Evolutionary conservation across 1,284 basidiomycete genomes (phyloP).

Genomic region (Ganoderma lucidum): DNA sequence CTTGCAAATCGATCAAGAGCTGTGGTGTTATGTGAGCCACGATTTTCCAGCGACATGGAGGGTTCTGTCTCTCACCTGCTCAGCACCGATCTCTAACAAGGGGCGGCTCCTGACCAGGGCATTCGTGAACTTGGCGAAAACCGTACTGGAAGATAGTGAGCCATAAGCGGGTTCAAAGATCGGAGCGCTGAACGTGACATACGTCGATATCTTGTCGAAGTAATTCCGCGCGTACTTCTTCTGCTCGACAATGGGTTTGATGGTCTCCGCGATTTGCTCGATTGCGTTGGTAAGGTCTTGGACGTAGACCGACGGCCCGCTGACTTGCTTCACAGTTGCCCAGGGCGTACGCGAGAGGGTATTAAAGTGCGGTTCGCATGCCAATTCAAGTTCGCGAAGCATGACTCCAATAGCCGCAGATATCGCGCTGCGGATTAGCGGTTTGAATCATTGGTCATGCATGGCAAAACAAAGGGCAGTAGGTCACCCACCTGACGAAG

Average conservation of each 20-base stretch:
- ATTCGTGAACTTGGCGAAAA: constrained; percentile 88
- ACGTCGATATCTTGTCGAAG: constrained; percentile 93
- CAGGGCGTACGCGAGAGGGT: constrained; percentile 82
- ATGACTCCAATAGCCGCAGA: constrained; percentile 83
- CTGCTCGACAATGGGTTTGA: constrained; percentile 84
- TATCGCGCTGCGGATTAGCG: constrained; percentile 65
- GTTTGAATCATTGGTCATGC: not conserved
- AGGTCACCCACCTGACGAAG: constrained; percentile 82
- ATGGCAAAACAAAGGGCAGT: not conserved
- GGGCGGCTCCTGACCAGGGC: constrained; percentile 89
- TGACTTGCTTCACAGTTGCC: constrained; percentile 83
- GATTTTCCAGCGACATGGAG: too few species aligned
- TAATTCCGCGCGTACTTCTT: constrained; percentile 94
- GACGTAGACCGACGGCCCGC: constrained; percentile 84
- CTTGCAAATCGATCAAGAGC: constrained; percentile 93
- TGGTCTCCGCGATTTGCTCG: constrained; percentile 68
- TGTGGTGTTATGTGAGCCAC: constrained; percentile 42
- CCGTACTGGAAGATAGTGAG: constrained; percentile 56
- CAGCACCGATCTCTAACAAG: constrained; percentile 89
- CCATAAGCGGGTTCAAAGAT: not conserved
- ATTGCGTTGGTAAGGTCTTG: constrained; percentile 74
- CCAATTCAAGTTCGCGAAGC: constrained; percentile 83
- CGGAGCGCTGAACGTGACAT: constrained; percentile 20
- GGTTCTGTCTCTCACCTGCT: constrained; percentile 70
- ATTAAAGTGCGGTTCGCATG: constrained; percentile 79